Percentiles rank a stretch among this genome's conserved stretches.
Evolutionary conservation across 2,329 filamentous ascomycete species (phyloP).

Genomic region (Talaromyces marneffei): DNA sequence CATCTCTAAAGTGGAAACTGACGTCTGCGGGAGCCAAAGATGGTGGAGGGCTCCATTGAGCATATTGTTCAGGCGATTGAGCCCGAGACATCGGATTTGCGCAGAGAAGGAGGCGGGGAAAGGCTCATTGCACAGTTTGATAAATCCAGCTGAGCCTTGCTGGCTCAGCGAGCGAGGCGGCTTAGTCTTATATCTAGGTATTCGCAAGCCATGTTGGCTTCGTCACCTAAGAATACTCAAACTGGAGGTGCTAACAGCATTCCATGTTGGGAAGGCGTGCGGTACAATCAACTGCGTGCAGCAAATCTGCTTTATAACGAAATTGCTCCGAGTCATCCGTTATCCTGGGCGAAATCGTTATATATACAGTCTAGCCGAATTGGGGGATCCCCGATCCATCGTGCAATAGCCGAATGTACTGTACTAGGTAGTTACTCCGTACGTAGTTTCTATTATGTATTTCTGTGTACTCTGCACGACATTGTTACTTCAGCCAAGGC

Average conservation of each 20-base stretch:
- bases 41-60: neutral
- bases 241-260: neutral
- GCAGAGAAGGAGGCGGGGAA: neutral
- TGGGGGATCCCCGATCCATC: neutral
- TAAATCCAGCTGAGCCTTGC: neutral
- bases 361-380: neutral
- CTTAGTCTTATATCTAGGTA: neutral
- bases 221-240: neutral
- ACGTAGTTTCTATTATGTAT: no score
- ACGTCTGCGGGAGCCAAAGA: neutral
- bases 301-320: neutral
- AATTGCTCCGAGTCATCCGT: neutral
- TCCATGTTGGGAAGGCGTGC: neutral
- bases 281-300: neutral
- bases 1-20: neutral
- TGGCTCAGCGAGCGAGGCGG: neutral
- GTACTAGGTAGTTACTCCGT: no score
- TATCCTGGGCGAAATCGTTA: neutral
- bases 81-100: neutral
- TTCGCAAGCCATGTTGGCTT: neutral
- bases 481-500: no score
- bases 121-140: neutral
- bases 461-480: no score
- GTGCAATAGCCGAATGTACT: neutral
- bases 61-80: neutral